These are phyloP conservation scores for Fomitopsis pulvina DNA, from an alignment of 768 basidiomycete species.

Conservation along the genomic window DNA sequence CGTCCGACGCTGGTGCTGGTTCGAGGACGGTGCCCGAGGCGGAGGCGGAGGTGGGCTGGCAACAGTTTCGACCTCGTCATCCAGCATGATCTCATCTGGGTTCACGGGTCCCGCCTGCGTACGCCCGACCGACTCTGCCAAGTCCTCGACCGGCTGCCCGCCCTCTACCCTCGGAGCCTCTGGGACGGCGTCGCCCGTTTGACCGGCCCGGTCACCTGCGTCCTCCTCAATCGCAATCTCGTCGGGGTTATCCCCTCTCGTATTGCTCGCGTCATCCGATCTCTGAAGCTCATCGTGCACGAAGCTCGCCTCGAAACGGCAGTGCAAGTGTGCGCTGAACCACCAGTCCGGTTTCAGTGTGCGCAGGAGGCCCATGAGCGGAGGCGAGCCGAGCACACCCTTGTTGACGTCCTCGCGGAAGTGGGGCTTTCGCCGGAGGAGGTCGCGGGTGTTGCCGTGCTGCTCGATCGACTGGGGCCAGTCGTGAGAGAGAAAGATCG, in stretches of 20 bases:
- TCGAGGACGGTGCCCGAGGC: too few species aligned
- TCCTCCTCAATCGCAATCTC: slow-evolving; percentile 34
- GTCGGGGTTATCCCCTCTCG: slow-evolving; percentile 26
- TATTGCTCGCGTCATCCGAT: not conserved
- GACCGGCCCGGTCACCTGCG: slow-evolving; percentile 19
- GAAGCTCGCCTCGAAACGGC: slow-evolving; percentile 72
- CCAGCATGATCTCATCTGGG: slow-evolving; percentile 46
- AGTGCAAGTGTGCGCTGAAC: slow-evolving; percentile 91
- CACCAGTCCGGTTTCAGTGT: slow-evolving; percentile 78
- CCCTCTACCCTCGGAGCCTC: not conserved
- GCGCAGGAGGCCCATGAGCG: slow-evolving; percentile 68
- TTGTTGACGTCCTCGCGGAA: slow-evolving; percentile 63
- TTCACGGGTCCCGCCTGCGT: slow-evolving; percentile 20
- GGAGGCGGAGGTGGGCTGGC: slow-evolving; percentile 30
- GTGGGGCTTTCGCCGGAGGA: slow-evolving; percentile 74
- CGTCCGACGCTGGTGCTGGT: slow-evolving; percentile 41
- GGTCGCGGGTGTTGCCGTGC: slow-evolving; percentile 58
- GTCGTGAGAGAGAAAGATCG: slow-evolving; percentile 92
- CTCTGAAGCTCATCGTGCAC: slow-evolving; percentile 27
- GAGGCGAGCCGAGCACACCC: slow-evolving; percentile 79
- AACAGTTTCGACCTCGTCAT: slow-evolving; percentile 39
- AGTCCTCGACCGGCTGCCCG: not conserved
- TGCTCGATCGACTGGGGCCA: slow-evolving; percentile 88
- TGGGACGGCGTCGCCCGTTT: not conserved
- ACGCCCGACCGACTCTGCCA: not conserved